Evolutionary conservation across 495 filamentous ascomycete genomes (phyloP).

Genomic region (Aspergillus funiculosus): DNA sequence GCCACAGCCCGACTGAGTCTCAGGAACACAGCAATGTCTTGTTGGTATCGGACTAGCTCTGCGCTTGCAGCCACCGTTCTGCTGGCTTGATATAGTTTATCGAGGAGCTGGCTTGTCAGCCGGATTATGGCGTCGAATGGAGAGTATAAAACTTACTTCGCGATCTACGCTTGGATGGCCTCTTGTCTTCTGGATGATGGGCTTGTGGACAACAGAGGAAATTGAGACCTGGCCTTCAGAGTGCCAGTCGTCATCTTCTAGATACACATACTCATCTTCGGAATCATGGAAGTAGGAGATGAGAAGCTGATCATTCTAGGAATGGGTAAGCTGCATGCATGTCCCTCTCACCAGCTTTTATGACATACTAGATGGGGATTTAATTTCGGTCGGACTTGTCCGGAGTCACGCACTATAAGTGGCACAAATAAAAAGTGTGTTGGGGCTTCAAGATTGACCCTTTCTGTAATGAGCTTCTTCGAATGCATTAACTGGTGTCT

Average conservation of each 20-base stretch:
- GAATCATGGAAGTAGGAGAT: constrained; percentile 80
- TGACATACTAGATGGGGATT: constrained; percentile 45
- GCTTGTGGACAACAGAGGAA: constrained; percentile 43
- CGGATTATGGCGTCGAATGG: background rate
- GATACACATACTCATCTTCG: constrained; percentile 63
- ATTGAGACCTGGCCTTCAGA: constrained; percentile 41
- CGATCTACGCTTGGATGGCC: constrained; percentile 18
- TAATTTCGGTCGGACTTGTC: constrained; percentile 28
- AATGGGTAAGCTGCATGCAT: constrained; percentile 4
- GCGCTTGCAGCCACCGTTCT: constrained; percentile 43
- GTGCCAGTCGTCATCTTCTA: constrained; percentile 54
- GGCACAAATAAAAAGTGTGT: constrained; percentile 77
- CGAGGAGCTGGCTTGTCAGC: constrained; percentile 30
- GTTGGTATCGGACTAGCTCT: constrained; percentile 73
- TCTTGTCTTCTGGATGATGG: constrained; percentile 12
- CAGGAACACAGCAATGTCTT: constrained; percentile 80
- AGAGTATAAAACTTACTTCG: constrained; percentile 20
- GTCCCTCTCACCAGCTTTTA: background rate
- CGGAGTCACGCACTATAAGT: constrained; percentile 45
- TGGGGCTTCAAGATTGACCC: constrained; percentile 64
- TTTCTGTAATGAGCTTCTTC: constrained; percentile 67
- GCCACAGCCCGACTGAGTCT: constrained; percentile 78
- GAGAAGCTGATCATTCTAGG: constrained; percentile 75
- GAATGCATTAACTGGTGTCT: constrained; percentile 66
- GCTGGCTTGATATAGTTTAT: constrained; percentile 32